Evolutionary conservation across 1,139 yeast genomes (phyloP).

Genomic region (Eremothecium sinecaudum): DNA sequence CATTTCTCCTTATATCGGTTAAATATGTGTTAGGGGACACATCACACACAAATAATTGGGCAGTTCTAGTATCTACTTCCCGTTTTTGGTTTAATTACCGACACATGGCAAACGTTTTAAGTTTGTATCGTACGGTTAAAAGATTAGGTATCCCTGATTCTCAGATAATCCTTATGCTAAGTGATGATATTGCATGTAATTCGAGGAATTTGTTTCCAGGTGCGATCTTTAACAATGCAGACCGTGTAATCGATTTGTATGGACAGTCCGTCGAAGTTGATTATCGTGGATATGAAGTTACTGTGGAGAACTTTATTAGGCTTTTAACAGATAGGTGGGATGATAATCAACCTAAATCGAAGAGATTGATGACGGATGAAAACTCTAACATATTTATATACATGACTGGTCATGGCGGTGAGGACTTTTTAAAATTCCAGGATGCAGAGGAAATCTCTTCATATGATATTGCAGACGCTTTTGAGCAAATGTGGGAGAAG

Average conservation of each 20-base stretch:
- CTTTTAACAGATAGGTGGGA: constrained; percentile 93
- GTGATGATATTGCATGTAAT: constrained; percentile 96
- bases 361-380: constrained; percentile 84
- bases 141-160: constrained; percentile 95
- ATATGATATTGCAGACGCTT: constrained; percentile 93
- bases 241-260: constrained; percentile 85
- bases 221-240: constrained; percentile 87
- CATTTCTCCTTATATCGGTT: constrained; percentile 1
- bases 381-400: constrained; percentile 88
- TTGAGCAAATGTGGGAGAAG: constrained; percentile 94
- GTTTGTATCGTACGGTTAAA: constrained; percentile 92
- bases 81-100: constrained; percentile 97
- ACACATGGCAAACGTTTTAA: constrained; percentile 93
- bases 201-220: constrained; percentile 95
- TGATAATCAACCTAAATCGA: constrained; percentile 83
- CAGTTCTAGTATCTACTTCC: constrained; percentile 90
- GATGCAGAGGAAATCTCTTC: constrained; percentile 97
- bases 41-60: constrained; percentile 81
- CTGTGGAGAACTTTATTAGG: constrained; percentile 90
- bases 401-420: constrained; percentile 98
- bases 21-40: constrained; percentile 9
- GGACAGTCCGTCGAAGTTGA: constrained; percentile 95
- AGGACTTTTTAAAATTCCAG: constrained; percentile 91
- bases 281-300: constrained; percentile 94
- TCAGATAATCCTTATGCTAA: constrained; percentile 88